These are phyloP conservation scores for Colletotrichum cordylinicola DNA, from an alignment of 2,329 filamentous ascomycete genomes.

Conservation along the genomic window DNA sequence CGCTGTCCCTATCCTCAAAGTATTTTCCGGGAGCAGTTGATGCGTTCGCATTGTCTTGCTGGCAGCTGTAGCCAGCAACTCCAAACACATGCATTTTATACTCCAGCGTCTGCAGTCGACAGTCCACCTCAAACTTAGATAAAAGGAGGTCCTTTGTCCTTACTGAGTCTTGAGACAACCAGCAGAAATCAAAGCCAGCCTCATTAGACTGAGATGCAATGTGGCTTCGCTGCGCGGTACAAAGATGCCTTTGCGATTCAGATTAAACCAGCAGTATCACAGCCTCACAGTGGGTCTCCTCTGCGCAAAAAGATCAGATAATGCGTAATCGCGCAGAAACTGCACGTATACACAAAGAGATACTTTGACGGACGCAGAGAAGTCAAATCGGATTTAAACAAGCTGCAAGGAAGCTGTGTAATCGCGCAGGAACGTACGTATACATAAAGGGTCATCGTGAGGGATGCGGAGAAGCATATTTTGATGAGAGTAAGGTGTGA, in stretches of 20 bases:
- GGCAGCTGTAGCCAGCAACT: not conserved
- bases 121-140: not conserved
- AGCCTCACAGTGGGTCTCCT: too few relatives aligned
- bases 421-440: not conserved
- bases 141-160: not conserved
- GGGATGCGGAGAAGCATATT: not conserved
- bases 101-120: not conserved
- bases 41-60: not conserved
- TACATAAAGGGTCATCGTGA: not conserved
- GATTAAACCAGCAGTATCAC: not conserved
- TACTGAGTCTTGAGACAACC: rapidly evolving
- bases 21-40: not conserved
- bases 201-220: not conserved
- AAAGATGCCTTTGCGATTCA: not conserved
- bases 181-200: rapidly evolving
- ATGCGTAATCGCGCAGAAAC: not conserved
- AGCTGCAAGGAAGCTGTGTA: not conserved
- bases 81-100: rapidly evolving
- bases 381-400: not conserved
- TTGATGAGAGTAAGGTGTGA: not conserved
- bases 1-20: too few relatives aligned
- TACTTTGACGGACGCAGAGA: not conserved
- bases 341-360: not conserved
- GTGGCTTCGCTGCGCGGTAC: not conserved
- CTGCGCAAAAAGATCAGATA: not conserved